These are phyloP conservation scores for Thalassiosira allenii DNA, from an alignment of 352 stramenopile species.

Conservation along the genomic window DNA sequence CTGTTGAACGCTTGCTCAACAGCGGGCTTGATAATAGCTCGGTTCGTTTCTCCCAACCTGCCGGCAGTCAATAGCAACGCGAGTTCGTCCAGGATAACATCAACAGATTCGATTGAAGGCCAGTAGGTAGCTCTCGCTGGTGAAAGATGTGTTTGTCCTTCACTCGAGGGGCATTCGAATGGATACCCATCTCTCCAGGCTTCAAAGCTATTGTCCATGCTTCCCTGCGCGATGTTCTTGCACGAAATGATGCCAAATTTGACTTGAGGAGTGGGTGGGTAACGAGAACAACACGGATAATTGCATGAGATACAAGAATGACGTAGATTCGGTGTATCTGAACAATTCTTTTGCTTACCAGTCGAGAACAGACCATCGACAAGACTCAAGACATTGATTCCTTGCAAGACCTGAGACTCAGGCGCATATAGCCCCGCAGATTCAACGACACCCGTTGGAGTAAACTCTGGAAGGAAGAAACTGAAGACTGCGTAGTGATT, in stretches of 20 bases:
- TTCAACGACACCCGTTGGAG: neutral
- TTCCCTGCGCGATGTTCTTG: neutral
- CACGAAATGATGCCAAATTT: conserved; percentile 40
- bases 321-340: no score
- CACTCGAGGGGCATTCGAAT: conserved; percentile 9
- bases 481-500: no score
- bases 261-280: neutral
- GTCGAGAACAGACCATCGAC: conserved; percentile 8
- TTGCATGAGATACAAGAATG: no score
- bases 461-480: conserved; percentile 61
- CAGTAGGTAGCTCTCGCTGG: conserved; percentile 27
- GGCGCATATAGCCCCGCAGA: conserved; percentile 6
- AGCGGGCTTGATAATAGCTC: conserved; percentile 9
- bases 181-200: neutral
- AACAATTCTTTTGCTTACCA: no score
- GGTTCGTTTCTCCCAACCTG: conserved; percentile 18
- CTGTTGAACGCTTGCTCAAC: conserved; percentile 16
- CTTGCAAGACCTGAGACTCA: conserved; percentile 7
- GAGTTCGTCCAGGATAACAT: conserved; percentile 49
- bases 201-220: no score
- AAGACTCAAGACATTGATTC: neutral
- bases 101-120: neutral
- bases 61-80: conserved; percentile 56
- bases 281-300: no score
- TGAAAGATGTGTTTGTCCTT: conserved; percentile 26